phyloP scores from a whole-genome alignment of 1,284 basidiomycete species.

The Malassezia slooffiae region DNA sequence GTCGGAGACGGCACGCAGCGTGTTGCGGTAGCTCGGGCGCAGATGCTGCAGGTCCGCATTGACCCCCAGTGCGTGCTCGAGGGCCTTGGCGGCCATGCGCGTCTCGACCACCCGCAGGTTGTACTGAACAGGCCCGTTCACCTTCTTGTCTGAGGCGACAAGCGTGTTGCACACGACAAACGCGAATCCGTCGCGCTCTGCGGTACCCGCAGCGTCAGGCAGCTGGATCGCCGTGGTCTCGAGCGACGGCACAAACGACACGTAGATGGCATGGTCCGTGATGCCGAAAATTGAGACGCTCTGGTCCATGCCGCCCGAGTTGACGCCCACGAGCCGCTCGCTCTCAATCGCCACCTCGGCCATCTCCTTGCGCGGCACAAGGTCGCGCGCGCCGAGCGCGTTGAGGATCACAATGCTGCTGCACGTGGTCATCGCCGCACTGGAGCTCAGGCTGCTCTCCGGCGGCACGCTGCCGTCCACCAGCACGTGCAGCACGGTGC shows the following conservation, averaged over 20 bases:
- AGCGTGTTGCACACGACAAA: slow-evolving; percentile 43
- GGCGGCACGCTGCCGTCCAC: slow-evolving; percentile 43
- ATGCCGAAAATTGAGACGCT: slow-evolving; percentile 38
- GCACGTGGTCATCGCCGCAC: slow-evolving; percentile 43
- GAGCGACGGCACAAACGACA: slow-evolving; percentile 36
- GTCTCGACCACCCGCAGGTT: slow-evolving; percentile 43
- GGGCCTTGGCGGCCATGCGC: slow-evolving; percentile 27
- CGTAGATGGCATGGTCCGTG: slow-evolving; percentile 33
- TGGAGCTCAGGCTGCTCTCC: slow-evolving; percentile 30
- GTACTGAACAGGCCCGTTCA: slow-evolving; percentile 40
- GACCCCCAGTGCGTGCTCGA: slow-evolving; percentile 19
- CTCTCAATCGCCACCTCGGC: slow-evolving; percentile 41
- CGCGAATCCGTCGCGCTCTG: slow-evolving; percentile 16
- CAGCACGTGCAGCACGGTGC: slow-evolving; percentile 30
- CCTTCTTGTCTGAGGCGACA: slow-evolving; percentile 42
- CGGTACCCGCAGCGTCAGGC: too few relatives aligned
- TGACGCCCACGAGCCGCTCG: slow-evolving; percentile 22
- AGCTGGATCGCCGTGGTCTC: slow-evolving; percentile 19
- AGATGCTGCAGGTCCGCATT: background rate
- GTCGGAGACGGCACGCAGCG: slow-evolving; percentile 30
- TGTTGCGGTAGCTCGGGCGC: slow-evolving; percentile 10
- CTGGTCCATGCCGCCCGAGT: slow-evolving; percentile 32
- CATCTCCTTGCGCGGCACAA: slow-evolving; percentile 34
- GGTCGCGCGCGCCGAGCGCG: slow-evolving; percentile 27
- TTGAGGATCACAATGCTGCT: slow-evolving; percentile 37